phyloP scores from a whole-genome alignment of 2,329 filamentous ascomycete genomes.

The Talaromyces verruculosus region DNA sequence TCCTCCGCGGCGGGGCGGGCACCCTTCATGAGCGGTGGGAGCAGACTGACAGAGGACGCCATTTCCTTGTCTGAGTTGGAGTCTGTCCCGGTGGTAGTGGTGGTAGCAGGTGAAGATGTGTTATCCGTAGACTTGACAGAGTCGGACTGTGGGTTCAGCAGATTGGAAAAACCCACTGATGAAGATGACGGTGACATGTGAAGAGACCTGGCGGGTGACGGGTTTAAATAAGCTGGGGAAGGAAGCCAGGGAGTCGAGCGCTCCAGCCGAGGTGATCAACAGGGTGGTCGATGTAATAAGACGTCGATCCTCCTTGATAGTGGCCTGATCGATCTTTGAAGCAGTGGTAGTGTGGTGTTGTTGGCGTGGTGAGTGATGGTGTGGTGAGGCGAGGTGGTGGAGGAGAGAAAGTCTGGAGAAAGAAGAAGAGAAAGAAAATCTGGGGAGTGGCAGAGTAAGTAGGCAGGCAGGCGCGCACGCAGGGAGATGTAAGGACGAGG shows the following conservation, averaged over 20 bases:
- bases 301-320: slow-evolving; percentile 6
- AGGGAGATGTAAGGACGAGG: slow-evolving; percentile 23
- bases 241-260: slow-evolving; percentile 2
- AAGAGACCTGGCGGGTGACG: slow-evolving; percentile 32
- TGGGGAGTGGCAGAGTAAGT: slow-evolving; percentile 9
- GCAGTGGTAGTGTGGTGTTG: slow-evolving; percentile 20
- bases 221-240: slow-evolving; percentile 4
- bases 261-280: slow-evolving; percentile 9
- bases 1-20: slow-evolving; percentile 60
- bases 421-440: slow-evolving; percentile 25
- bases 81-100: slow-evolving; percentile 25
- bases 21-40: slow-evolving; percentile 48
- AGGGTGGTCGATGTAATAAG: neutral
- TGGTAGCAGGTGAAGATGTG: slow-evolving; percentile 8
- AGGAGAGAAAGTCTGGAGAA: slow-evolving; percentile 19
- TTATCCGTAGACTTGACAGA: slow-evolving; percentile 1
- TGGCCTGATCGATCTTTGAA: neutral
- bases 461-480: neutral
- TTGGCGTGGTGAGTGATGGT: slow-evolving; percentile 21
- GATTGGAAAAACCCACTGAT: slow-evolving; percentile 72
- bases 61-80: slow-evolving; percentile 35
- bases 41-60: slow-evolving; percentile 46
- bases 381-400: slow-evolving; percentile 18
- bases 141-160: slow-evolving; percentile 60
- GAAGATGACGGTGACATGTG: slow-evolving; percentile 75